Evolutionary conservation across 768 basidiomycete species (phyloP), one percentile per base, ranked within the genome.

Genomic region (Tremella yokohamensis): DNA sequence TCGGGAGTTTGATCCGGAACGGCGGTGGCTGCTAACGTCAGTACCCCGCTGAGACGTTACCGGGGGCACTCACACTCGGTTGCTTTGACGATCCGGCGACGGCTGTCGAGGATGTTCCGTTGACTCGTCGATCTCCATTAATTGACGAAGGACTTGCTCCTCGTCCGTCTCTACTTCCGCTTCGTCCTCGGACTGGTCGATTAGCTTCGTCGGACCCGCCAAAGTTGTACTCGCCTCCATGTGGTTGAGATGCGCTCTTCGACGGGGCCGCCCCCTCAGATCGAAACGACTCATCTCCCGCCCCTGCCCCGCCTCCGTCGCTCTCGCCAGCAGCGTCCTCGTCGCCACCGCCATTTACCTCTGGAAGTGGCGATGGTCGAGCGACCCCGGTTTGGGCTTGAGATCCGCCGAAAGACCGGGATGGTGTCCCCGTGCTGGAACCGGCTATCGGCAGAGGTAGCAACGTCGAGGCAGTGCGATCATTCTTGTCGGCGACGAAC

Each of bases 401-500:
- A 37, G 34, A 6, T 12, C 37, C 38, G 19, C 26, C 26, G 52
- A 22, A 16, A 42, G 49, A 22, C 38, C 47, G 9, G 57, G 56
- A 11, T 54, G 61, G 12, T 44, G 54, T 15, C 45, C 51, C 12
- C 24, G 13, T 26, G 40, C n/a, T 18, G n/a, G 42, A 22, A 6
- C 42, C 29, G 1, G 65, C 52, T 34, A 48, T 56, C 15, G 59
- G 49, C 25, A 65, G 49, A 13, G 67, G 52, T 2, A 60, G 42
- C 2, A 58, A 51, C 29, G 51, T 57, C 12, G 47, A 13, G 18
- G 52, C 44, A 11, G 52, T 49, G 26, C 65, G 57, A 68, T 93
- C 89, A 68, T 85, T 87, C 67, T 85, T 84, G 77, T 98, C 96
- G 1, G 88, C 89, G 64, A 98, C 87, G 69, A 93, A 86, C 68